A percentile compares a stretch with the other conserved stretches of the same genome.
Conservation (phyloP, 2,329 filamentous ascomycete species). For the Alternaria sp. region DNA sequence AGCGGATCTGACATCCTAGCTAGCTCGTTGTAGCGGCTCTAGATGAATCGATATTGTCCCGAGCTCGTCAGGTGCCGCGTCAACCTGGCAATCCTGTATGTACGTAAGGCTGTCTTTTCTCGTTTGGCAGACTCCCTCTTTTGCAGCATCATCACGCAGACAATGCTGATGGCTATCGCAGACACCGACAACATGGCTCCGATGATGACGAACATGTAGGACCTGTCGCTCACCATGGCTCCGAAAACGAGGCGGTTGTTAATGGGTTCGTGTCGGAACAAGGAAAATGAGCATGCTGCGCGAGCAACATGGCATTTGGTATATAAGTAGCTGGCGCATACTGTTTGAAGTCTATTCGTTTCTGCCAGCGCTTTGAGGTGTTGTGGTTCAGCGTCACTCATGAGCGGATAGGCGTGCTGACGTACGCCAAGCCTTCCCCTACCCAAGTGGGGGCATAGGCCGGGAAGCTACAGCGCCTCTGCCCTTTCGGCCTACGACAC, state of each 20-base stretch:
- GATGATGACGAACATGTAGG: not conserved
- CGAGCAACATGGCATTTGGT: not conserved
- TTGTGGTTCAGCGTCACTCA: not conserved
- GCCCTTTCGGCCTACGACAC: conserved; percentile 7
- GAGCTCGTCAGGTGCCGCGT: not conserved
- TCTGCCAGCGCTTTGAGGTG: not conserved
- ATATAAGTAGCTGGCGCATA: not conserved
- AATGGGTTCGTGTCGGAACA: not conserved
- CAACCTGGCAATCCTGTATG: not conserved
- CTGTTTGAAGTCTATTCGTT: not conserved
- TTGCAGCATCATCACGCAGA: conserved; percentile 7
- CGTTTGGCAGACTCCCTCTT: not conserved
- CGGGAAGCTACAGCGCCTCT: conserved; percentile 8
- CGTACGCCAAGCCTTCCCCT: conserved; percentile 16
- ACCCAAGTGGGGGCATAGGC: not conserved
- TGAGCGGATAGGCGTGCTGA: conserved; percentile 9
- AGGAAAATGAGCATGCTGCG: not conserved
- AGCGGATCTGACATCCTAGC: not conserved
- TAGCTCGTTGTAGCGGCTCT: not conserved
- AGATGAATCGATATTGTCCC: not conserved
- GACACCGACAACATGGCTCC: not conserved
- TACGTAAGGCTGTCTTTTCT: not conserved
- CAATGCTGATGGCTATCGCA: conserved; percentile 5
- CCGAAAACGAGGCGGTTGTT: not conserved
- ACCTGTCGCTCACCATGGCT: conserved; percentile 8